Evolutionary conservation across 768 basidiomycete genomes (phyloP).

Genomic region (Coprinopsis sp.): DNA sequence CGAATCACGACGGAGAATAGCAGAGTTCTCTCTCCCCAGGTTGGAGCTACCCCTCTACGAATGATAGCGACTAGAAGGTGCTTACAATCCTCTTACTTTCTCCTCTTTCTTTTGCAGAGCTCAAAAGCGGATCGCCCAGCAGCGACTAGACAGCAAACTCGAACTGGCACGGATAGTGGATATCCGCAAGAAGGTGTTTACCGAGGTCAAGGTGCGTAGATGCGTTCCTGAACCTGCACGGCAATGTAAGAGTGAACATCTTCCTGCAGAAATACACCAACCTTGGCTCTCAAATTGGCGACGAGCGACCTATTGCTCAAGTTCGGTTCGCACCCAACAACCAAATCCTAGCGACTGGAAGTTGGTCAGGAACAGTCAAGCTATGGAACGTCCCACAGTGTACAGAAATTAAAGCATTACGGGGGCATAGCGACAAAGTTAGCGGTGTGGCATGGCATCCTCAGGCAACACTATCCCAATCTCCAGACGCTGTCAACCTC

Average conservation of each 20-base stretch:
- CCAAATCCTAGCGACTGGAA: slow-evolving; percentile 82
- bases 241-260: neutral
- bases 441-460: slow-evolving; percentile 99
- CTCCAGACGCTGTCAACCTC: slow-evolving; percentile 67
- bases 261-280: slow-evolving; percentile 72
- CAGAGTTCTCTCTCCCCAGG: slow-evolving; percentile 94
- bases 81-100: slow-evolving; percentile 58
- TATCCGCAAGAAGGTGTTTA: slow-evolving; percentile 85
- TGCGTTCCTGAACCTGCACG: neutral
- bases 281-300: slow-evolving; percentile 96
- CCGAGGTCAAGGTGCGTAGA: slow-evolving; percentile 72
- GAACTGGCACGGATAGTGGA: slow-evolving; percentile 89
- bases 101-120: slow-evolving; percentile 65
- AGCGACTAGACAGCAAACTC: slow-evolving; percentile 84
- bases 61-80: slow-evolving; percentile 63
- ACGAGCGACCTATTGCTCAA: slow-evolving; percentile 89
- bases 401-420: slow-evolving; percentile 67
- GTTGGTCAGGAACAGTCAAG: slow-evolving; percentile 94
- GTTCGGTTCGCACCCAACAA: slow-evolving; percentile 94
- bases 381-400: slow-evolving; percentile 94
- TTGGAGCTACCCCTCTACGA: slow-evolving; percentile 64
- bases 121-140: slow-evolving; percentile 89
- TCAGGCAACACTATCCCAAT: slow-evolving; percentile 72
- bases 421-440: slow-evolving; percentile 86
- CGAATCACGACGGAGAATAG: slow-evolving; percentile 78